Percentiles rank a stretch among this genome's conserved stretches.
phyloP scores from a whole-genome alignment of 345 rosid species.

The Toxicodendron radicans region DNA sequence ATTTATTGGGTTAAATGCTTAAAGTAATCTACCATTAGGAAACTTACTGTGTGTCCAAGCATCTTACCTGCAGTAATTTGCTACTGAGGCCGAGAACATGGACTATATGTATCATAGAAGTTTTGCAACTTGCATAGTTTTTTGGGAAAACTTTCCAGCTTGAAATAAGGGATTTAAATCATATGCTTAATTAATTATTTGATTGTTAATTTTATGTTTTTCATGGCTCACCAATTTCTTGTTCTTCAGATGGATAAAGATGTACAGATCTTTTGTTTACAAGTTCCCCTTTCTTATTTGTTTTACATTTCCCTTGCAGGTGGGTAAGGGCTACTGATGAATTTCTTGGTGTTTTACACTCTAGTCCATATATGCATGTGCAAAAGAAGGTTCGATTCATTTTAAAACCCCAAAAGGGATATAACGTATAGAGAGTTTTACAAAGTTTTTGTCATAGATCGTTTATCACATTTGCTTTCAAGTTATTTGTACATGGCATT shows the following conservation, averaged over 20 bases:
- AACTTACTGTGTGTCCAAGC: too few species aligned
- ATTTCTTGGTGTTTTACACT: slow-evolving; percentile 59
- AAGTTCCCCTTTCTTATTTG: neutral
- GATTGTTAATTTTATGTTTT: neutral
- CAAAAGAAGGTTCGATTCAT: slow-evolving; percentile 45
- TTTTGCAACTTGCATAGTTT: too few species aligned
- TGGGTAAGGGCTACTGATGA: slow-evolving; percentile 86
- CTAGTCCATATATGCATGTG: slow-evolving; percentile 66
- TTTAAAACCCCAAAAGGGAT: neutral
- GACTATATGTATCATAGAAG: too few species aligned
- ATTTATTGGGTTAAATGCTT: neutral
- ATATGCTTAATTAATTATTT: too few species aligned
- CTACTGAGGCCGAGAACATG: too few species aligned
- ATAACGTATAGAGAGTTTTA: neutral
- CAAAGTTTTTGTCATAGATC: neutral
- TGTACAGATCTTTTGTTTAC: neutral
- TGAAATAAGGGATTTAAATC: too few species aligned
- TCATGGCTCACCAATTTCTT: neutral
- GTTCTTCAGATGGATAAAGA: neutral
- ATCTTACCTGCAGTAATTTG: too few species aligned
- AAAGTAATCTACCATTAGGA: neutral
- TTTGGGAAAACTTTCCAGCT: too few species aligned
- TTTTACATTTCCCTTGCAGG: slow-evolving; percentile 44
- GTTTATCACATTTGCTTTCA: neutral
- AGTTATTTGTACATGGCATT: neutral